These are phyloP conservation scores for Rhamnella rubrinervis DNA, from an alignment of 331 rosid genomes.

Conservation along the genomic window DNA sequence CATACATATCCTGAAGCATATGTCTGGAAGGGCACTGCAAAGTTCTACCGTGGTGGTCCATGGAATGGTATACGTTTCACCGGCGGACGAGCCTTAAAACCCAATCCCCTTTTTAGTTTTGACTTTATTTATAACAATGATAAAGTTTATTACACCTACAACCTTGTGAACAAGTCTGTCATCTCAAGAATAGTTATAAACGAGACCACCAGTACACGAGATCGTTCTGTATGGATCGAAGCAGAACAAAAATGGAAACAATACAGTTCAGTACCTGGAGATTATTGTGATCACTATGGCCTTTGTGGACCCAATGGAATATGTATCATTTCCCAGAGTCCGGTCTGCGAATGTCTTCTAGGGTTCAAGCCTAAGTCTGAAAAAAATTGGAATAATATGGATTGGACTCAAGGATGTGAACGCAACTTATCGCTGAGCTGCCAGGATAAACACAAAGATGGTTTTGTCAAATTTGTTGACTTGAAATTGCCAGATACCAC, in stretches of 20 bases:
- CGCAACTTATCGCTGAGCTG: constrained; percentile 30
- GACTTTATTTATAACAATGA: constrained; percentile 21
- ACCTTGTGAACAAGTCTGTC: constrained; percentile 10
- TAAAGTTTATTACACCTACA: constrained; percentile 40
- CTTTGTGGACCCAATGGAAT: constrained; percentile 43
- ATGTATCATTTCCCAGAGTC: constrained; percentile 28
- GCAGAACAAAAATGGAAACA: constrained; percentile 28
- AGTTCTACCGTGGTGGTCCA: constrained; percentile 42
- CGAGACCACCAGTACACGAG: background rate
- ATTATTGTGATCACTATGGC: constrained; percentile 39
- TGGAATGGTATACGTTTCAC: constrained; percentile 60
- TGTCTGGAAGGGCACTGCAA: constrained; percentile 27
- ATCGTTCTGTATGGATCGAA: constrained; percentile 34
- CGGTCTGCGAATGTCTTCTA: constrained; percentile 40
- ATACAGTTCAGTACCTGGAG: constrained; percentile 29
- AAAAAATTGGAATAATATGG: constrained; percentile 37
- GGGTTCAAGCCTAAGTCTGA: constrained; percentile 44
- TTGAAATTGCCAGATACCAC: constrained; percentile 57
- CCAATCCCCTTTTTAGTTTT: constrained; percentile 29
- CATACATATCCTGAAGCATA: constrained; percentile 36
- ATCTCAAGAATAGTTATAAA: constrained; percentile 28
- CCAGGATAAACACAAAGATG: constrained; percentile 20
- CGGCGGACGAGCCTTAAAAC: constrained; percentile 31
- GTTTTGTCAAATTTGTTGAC: constrained; percentile 18
- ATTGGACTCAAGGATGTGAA: constrained; percentile 45